Percentiles rank a stretch among this genome's conserved stretches.
These are phyloP conservation scores for Erythrophleum fordii DNA, from an alignment of 306 rosid genomes.

Conservation along the genomic window DNA sequence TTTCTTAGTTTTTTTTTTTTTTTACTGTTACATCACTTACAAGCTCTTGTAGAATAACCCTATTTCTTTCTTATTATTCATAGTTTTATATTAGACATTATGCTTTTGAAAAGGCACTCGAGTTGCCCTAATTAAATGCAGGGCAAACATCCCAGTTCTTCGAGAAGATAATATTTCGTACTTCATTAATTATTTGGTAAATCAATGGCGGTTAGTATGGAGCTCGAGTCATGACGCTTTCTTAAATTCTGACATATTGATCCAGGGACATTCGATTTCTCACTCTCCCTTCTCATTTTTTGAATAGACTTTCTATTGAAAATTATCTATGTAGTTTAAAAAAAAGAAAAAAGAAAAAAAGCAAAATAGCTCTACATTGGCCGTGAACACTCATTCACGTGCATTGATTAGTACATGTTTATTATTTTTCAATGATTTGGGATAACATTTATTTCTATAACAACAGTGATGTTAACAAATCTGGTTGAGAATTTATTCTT, in stretches of 20 bases:
- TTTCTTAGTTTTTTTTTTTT: too few species aligned
- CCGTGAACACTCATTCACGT: neutral
- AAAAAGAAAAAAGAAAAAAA: too few species aligned
- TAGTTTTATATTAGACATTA: too few species aligned
- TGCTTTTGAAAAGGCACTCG: neutral
- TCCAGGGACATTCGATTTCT: neutral
- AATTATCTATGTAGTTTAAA: neutral
- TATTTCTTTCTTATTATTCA: too few species aligned
- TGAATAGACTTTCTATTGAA: too few species aligned
- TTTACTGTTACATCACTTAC: too few species aligned
- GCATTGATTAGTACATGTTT: neutral
- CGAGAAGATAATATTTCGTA: neutral
- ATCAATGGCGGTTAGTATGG: slow-evolving; percentile 20
- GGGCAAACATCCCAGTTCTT: too few species aligned
- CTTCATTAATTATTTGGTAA: neutral
- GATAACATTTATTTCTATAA: neutral
- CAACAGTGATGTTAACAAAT: neutral
- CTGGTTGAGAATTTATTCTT: neutral
- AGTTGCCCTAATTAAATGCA: too few species aligned
- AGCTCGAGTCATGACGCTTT: neutral
- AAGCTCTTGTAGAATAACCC: too few species aligned
- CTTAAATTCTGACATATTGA: neutral
- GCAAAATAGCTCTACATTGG: neutral
- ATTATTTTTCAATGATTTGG: neutral
- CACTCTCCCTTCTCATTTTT: too few species aligned